Evolutionary conservation across 352 stramenopile genomes (phyloP).

Genomic region (Pythium pyrilobum): DNA sequence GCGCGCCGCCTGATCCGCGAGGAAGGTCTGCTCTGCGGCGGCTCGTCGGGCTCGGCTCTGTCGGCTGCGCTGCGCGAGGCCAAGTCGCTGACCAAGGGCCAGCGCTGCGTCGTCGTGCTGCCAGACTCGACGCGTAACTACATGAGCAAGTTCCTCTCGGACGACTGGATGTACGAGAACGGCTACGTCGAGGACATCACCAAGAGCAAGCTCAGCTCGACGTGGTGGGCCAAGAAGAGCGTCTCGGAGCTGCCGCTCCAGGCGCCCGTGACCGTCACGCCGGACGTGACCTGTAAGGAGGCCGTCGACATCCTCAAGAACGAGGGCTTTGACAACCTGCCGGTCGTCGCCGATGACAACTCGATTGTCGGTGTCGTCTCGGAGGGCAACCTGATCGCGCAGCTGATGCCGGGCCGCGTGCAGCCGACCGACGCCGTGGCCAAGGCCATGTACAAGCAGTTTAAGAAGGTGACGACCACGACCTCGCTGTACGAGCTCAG

Average conservation of each 20-base stretch:
- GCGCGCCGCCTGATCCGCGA: conserved; percentile 92
- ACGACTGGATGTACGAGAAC: conserved; percentile 93
- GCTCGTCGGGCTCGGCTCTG: conserved; percentile 91
- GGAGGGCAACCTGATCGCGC: conserved; percentile 93
- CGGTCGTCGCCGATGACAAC: conserved; percentile 74
- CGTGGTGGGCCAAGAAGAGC: conserved; percentile 94
- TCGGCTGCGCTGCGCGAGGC: conserved; percentile 80
- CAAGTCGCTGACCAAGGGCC: conserved; percentile 79
- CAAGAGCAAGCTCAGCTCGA: conserved; percentile 75
- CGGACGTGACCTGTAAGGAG: conserved; percentile 89
- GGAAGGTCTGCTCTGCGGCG: conserved; percentile 94
- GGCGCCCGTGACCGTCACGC: conserved; percentile 90
- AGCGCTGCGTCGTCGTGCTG: conserved; percentile 94
- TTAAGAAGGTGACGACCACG: conserved; percentile 91
- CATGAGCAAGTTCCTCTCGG: conserved; percentile 97
- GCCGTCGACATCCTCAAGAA: conserved; percentile 93
- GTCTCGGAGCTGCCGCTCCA: conserved; percentile 86
- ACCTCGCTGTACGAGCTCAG: conserved; percentile 90
- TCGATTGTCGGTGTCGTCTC: conserved; percentile 94
- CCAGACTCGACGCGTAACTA: conserved; percentile 97
- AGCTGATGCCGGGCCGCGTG: conserved; percentile 88
- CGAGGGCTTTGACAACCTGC: conserved; percentile 85
- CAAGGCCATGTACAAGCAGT: conserved; percentile 95
- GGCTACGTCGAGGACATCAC: conserved; percentile 74
- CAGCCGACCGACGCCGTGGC: conserved; percentile 80